A percentile compares a stretch with the other conserved stretches of the same genome.
Conservation (phyloP, 1,284 basidiomycete genomes). For the Xerocomus alliaceus region DNA sequence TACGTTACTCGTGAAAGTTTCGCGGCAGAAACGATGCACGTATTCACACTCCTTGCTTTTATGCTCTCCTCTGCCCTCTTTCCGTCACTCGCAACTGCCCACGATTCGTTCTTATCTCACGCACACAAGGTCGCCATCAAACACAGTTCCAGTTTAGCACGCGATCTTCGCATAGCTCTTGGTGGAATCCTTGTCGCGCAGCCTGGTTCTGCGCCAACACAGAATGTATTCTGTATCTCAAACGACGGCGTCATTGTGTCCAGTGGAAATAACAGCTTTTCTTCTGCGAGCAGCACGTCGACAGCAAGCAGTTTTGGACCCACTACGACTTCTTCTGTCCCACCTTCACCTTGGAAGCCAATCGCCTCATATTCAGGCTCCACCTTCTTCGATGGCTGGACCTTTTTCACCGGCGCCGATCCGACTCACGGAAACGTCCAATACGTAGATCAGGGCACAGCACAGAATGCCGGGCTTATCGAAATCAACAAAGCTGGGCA, state of each 20-base stretch:
- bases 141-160: conserved; percentile 64
- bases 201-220: conserved; percentile 30
- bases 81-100: conserved; percentile 17
- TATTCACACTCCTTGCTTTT: conserved; percentile 47
- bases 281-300: conserved; percentile 27
- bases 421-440: conserved; percentile 79
- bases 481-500: conserved; percentile 72
- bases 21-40: conserved; percentile 25
- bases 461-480: conserved; percentile 56
- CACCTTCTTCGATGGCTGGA: conserved; percentile 82
- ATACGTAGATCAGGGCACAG: conserved; percentile 63
- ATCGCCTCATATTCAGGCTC: conserved; percentile 54
- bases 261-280: conserved; percentile 18
- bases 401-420: conserved; percentile 74
- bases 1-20: conserved; percentile 9
- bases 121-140: conserved; percentile 53
- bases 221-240: conserved; percentile 42
- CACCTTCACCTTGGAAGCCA: conserved; percentile 46
- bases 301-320: conserved; percentile 27
- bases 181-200: conserved; percentile 53
- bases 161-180: conserved; percentile 71
- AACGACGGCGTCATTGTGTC: conserved; percentile 33
- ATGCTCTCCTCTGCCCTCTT: conserved; percentile 33
- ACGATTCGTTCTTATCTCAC: conserved; percentile 37
- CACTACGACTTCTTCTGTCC: conserved; percentile 24